Evolutionary conservation across 768 basidiomycete species (phyloP).

Genomic region (Roridomyces roridus): DNA sequence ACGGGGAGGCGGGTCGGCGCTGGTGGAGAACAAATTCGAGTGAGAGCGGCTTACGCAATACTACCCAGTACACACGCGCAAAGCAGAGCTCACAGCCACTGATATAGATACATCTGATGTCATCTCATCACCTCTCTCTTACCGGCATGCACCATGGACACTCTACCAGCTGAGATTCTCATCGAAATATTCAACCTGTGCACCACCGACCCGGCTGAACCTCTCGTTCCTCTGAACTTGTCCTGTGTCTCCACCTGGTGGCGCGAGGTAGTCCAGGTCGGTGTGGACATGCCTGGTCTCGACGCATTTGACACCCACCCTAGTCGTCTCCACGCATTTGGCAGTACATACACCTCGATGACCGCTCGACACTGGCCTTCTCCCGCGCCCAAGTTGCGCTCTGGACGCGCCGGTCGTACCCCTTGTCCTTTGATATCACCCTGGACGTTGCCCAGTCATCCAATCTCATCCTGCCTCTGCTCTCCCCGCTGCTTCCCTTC

Average conservation of each 20-base stretch:
- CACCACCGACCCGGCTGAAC: too few relatives aligned
- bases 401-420: conserved; percentile 60
- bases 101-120: conserved; percentile 7
- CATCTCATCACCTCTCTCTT: background rate
- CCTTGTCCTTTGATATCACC: conserved; percentile 61
- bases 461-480: conserved; percentile 63
- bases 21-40: conserved; percentile 50
- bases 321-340: conserved; percentile 63
- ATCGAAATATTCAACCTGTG: conserved; percentile 63
- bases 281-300: too few relatives aligned
- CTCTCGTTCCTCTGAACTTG: conserved; percentile 55
- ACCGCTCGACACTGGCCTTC: conserved; percentile 39
- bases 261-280: conserved; percentile 53
- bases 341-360: conserved; percentile 61
- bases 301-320: background rate
- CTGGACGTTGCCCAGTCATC: conserved; percentile 48
- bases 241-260: conserved; percentile 64
- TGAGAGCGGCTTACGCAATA: conserved; percentile 54
- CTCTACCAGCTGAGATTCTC: too few relatives aligned
- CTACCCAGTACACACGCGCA: background rate
- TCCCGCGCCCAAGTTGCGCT: conserved; percentile 55
- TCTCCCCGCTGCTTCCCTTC: conserved; percentile 65
- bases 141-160: too few relatives aligned
- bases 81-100: background rate
- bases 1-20: conserved; percentile 38